Evolutionary conservation across 2,329 filamentous ascomycete genomes (phyloP).

Genomic region (Cordyceps militaris): DNA sequence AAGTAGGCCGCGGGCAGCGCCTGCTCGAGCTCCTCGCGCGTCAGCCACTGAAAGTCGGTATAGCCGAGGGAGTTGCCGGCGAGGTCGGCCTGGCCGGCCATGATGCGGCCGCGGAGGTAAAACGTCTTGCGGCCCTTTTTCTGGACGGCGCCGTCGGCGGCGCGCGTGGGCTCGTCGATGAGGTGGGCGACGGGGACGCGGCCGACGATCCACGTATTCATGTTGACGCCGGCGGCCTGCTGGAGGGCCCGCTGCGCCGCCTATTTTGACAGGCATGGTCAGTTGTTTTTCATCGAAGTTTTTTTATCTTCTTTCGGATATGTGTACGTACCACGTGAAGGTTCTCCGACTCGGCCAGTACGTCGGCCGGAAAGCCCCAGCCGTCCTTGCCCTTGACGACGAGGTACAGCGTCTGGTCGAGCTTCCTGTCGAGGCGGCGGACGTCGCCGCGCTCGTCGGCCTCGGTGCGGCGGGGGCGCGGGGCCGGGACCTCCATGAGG

Average conservation of each 20-base stretch:
- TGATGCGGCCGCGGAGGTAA: slow-evolving; percentile 92
- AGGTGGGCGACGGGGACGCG: slow-evolving; percentile 82
- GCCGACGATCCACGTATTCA: slow-evolving; percentile 98
- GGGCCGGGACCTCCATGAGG: slow-evolving; percentile 62
- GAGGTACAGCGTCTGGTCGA: slow-evolving; percentile 81
- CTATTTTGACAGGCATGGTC: slow-evolving; percentile 39
- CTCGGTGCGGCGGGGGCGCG: slow-evolving; percentile 63
- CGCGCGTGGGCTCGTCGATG: slow-evolving; percentile 46
- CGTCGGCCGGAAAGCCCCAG: slow-evolving; percentile 78
- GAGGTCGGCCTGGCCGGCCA: slow-evolving; percentile 90
- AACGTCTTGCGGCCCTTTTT: slow-evolving; percentile 73
- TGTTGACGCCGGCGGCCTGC: slow-evolving; percentile 77
- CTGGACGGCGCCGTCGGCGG: slow-evolving; percentile 35
- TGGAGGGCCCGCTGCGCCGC: slow-evolving; percentile 73
- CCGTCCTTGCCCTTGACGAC: slow-evolving; percentile 68
- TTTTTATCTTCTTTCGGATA: background rate
- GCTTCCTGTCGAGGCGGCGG: slow-evolving; percentile 67
- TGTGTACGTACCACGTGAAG: slow-evolving; percentile 66
- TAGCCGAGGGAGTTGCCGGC: slow-evolving; percentile 63
- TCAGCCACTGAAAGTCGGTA: slow-evolving; percentile 84
- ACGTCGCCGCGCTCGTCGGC: slow-evolving; percentile 71
- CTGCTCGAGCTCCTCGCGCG: slow-evolving; percentile 75
- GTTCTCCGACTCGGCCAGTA: slow-evolving; percentile 63
- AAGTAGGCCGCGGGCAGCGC: slow-evolving; percentile 64
- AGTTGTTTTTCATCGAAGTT: background rate